Base-by-base conservation (phyloP, 2,329 filamentous ascomycete species). In the Aspergillus novoparasiticus region DNA sequence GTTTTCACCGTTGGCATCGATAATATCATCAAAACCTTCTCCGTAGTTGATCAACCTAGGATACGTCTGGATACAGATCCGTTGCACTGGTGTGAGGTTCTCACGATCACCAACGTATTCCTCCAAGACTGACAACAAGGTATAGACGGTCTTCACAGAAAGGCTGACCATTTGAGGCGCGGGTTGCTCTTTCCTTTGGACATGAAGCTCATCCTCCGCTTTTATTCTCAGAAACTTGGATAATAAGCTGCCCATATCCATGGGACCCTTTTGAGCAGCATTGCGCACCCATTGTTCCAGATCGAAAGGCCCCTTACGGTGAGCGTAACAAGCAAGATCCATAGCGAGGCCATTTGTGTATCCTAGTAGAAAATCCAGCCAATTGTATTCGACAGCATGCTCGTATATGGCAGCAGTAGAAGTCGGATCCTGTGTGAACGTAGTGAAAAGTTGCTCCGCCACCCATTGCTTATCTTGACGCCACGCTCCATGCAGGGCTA, bases 41-140 rank as follows among this genome's bases (percentile, higher is more conserved):
- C 93, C 94, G 70, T 97, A 98, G 73, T 99, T 99, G 82, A 99
- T 97, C 34, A 99, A 82, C 50, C 95, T 87, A 9, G 95, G 96
- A 71, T 98, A 99, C 1, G 91, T 90, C 61, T 94, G 94, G 66
- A 99, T 93, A 76, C 94, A 97, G 59, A 89, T 87, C 36, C 94
- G 87, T 78, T 97, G 94, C 32, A 97, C 87, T 16, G 88, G 81
- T 57, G 95, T 92, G 28, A 97, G 84, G 59, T 94, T 90, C 57
- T 90, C 84, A 58, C 87, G 86, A 60, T 84, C 81, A 34, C 79
- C 77, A 19, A 83, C 76, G 67, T 83, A 90, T 64, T 91, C 89
- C 65, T 92, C 89, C 36, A 97, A 84, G 51, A 96, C 91, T 69
- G 90, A 87, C 16, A 98, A 83, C 60, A 98, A 81, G 0, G 89